Conservation (phyloP, 257 asterid species). For the Solanum gracilifrons region DNA sequence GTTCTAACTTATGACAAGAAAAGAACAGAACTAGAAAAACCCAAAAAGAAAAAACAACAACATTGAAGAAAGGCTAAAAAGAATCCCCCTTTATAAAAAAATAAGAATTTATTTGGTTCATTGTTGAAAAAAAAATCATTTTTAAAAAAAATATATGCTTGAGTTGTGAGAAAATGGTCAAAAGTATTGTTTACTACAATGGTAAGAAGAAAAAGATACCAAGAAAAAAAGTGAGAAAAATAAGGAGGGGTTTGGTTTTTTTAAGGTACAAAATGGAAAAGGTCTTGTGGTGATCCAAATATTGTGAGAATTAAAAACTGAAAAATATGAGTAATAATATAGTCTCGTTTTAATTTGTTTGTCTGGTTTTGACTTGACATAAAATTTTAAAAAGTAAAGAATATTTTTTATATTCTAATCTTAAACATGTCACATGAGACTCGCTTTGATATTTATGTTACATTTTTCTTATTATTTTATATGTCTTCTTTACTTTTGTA, state of each 20-base stretch:
- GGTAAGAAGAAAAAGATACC: not conserved
- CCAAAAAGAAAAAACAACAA: not conserved
- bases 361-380: accelerated
- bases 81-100: not conserved
- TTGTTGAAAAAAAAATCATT: not conserved
- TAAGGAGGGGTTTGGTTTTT: not conserved
- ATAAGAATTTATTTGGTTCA: not conserved
- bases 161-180: not conserved
- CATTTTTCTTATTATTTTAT: not conserved
- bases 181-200: not conserved
- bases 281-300: conserved; percentile 72
- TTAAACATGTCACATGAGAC: not conserved
- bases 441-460: not conserved
- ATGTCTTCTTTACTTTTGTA: not conserved
- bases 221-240: not conserved
- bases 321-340: not conserved
- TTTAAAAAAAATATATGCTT: accelerated
- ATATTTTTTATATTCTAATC: not conserved
- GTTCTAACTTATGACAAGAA: not conserved
- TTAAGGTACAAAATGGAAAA: conserved; percentile 17
- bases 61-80: not conserved
- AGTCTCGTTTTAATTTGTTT: not conserved
- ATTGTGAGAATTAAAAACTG: conserved; percentile 8
- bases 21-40: not conserved
- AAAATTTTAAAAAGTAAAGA: too few relatives aligned